Evolutionary conservation across 495 filamentous ascomycete genomes (phyloP).

Genomic region (Penicillium argentinense): DNA sequence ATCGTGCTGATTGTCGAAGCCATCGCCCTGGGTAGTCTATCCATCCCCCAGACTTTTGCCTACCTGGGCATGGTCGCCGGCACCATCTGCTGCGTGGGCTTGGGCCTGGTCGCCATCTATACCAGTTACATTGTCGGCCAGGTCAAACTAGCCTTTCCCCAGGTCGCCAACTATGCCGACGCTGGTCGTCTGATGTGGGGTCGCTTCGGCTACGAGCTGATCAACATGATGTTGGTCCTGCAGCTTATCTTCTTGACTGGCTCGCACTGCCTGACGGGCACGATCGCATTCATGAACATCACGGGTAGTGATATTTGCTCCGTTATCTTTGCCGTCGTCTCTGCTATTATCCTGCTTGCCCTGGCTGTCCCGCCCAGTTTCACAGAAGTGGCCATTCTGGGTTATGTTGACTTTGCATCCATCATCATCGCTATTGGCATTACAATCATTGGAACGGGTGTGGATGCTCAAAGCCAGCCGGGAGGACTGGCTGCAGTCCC

Average conservation of each 20-base stretch:
- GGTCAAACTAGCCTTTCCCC: constrained; percentile 64
- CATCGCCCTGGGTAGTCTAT: constrained; percentile 62
- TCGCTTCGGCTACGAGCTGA: constrained; percentile 60
- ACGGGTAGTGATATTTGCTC: constrained; percentile 60
- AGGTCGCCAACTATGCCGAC: constrained; percentile 66
- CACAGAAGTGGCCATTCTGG: constrained; percentile 56
- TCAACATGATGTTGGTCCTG: constrained; percentile 57
- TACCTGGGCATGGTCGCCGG: constrained; percentile 60
- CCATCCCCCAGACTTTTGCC: constrained; percentile 59
- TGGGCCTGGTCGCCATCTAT: constrained; percentile 69
- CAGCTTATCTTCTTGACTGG: constrained; percentile 69
- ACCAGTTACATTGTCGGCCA: constrained; percentile 71
- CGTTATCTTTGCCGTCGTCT: constrained; percentile 61
- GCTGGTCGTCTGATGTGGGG: constrained; percentile 65
- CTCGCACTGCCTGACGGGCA: constrained; percentile 69
- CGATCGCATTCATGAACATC: constrained; percentile 65
- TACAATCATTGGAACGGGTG: constrained; percentile 64
- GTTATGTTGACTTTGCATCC: constrained; percentile 62
- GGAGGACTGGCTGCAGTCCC: constrained; percentile 34
- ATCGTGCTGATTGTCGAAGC: constrained; percentile 61
- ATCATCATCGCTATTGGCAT: constrained; percentile 66
- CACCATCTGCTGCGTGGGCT: constrained; percentile 51
- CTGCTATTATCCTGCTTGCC: constrained; percentile 58
- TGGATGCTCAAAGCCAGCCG: constrained; percentile 36
- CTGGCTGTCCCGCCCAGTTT: constrained; percentile 60